phyloP scores from a whole-genome alignment of 371 early-diverging fungal genomes.

The Circinella umbellata region DNA sequence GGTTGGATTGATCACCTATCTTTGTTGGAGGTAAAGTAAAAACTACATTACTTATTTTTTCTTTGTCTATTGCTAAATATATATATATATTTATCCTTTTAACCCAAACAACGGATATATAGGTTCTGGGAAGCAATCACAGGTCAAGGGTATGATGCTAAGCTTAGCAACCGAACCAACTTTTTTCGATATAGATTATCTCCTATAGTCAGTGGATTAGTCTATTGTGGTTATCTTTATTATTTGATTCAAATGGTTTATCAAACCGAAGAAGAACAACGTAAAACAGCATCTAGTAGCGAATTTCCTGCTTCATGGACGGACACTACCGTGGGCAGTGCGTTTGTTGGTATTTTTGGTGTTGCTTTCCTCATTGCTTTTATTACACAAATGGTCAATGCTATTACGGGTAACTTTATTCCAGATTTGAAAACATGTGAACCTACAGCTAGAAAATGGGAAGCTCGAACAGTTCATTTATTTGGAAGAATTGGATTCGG shows the following conservation, averaged over 20 bases:
- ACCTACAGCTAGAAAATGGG: constrained; percentile 35
- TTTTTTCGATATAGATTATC: constrained; percentile 54
- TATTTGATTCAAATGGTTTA: constrained; percentile 50
- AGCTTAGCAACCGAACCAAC: constrained; percentile 41
- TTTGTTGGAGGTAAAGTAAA: constrained; percentile 43
- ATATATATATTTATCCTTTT: no score
- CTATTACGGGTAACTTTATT: constrained; percentile 42
- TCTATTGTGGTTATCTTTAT: constrained; percentile 49
- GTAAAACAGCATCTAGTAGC: constrained; percentile 37
- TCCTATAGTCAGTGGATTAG: constrained; percentile 50
- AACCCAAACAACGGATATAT: not conserved
- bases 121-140: constrained; percentile 55
- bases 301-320: constrained; percentile 51
- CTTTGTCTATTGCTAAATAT: no score
- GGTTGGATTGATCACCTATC: constrained; percentile 45
- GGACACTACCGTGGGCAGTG: constrained; percentile 30
- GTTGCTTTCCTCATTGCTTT: constrained; percentile 52
- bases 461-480: constrained; percentile 34
- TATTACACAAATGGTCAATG: constrained; percentile 50
- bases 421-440: constrained; percentile 42
- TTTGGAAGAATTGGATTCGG: constrained; percentile 49
- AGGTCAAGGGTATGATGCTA: constrained; percentile 48
- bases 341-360: constrained; percentile 42
- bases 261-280: constrained; percentile 43
- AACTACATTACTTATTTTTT: not conserved